Conservation (phyloP, 768 basidiomycete genomes). For the Suillus discolor region DNA sequence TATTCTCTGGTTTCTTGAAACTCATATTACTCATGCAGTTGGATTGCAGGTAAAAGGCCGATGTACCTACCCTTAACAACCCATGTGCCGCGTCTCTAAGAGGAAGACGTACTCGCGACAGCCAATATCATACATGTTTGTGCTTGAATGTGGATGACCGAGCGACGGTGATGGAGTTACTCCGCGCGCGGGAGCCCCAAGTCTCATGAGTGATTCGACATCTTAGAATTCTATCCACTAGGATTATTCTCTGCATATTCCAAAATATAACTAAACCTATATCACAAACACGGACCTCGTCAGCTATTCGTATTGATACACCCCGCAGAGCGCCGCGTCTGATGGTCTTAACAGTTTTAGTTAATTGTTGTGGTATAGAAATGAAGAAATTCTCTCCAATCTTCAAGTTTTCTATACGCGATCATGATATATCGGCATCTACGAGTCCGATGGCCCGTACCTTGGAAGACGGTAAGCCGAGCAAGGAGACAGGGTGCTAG, state of each 20-base stretch:
- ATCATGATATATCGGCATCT: not conserved
- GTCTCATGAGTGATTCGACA: not conserved
- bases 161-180: not conserved
- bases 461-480: not conserved
- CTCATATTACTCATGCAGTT: not conserved
- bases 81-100: not conserved
- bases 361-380: too few relatives aligned
- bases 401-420: too few relatives aligned
- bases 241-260: too few relatives aligned
- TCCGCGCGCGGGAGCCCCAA: not conserved
- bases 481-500: not conserved
- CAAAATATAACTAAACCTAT: too few relatives aligned
- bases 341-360: too few relatives aligned
- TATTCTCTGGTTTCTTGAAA: not conserved
- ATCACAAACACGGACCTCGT: too few relatives aligned
- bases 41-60: not conserved
- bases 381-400: too few relatives aligned
- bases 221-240: not conserved
- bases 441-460: not conserved
- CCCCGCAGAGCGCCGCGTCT: too few relatives aligned
- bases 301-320: too few relatives aligned
- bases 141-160: not conserved
- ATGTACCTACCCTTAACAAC: not conserved
- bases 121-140: not conserved
- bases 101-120: not conserved